Base-by-base conservation (phyloP, 2,329 filamentous ascomycete genomes). In the Fusarium sp. region DNA sequence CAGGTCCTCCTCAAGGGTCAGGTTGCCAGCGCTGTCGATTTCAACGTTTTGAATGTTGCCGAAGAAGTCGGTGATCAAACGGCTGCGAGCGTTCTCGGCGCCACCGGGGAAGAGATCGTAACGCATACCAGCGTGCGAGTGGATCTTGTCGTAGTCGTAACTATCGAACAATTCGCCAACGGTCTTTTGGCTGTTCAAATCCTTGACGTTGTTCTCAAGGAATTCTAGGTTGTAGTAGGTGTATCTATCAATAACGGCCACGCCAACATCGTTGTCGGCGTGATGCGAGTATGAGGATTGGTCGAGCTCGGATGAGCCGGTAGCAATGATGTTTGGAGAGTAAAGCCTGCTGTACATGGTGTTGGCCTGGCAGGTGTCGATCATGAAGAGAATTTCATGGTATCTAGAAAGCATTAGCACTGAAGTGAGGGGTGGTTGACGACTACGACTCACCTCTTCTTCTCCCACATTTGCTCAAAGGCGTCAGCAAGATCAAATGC, bases 381-480 rank as follows among this genome's bases (percentile, higher is more conserved):
- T 99, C 97, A 99, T 99, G 87, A 99, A 99, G 67, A 99, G 90
- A 77, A 99, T 92, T 84, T 99, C 97, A 82, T 98, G 94, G 84
- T 98, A 99, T 81, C 92, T 93, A 57, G 27, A 22, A 33, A 63
- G 8, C 14, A 38, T 73, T 50, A 76, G 68, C 27, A 54, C n/a
- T 11, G 35, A 17, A 37, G 35, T 9, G 35, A 37, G 35, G 35
- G 14, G 35, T 37, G 35, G 35, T 17, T 37, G 35, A 15, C 15
- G 20, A 33, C 37, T 22, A 15, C 15, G 22, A 54, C 75, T 14
- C n/a, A 92, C 87, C 97, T 92, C 86, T 97, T 97, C 91, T 99
- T 99, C 88, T 99, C 97, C 94, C 95, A 98, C 97, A 99, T 99
- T 87, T 99, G 96, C 84, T 97, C 95, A 82, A 99, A 98, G 0